A percentile compares a stretch with the other conserved stretches of the same genome.
These are phyloP conservation scores for Cordyceps farinosa DNA, from an alignment of 2,329 filamentous ascomycete genomes.

Conservation along the genomic window DNA sequence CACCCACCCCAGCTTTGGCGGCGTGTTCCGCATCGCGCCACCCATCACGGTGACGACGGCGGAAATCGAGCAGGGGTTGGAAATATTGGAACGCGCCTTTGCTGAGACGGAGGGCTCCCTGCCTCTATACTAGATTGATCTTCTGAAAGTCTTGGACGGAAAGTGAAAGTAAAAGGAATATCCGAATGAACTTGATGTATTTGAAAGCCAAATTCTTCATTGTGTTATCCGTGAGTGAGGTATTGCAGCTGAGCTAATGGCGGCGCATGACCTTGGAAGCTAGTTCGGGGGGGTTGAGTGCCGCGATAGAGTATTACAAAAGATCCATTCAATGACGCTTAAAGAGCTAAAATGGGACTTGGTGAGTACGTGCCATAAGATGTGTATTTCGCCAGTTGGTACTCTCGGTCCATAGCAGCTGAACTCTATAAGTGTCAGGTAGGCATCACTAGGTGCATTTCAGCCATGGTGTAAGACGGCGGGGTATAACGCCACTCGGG, in stretches of 20 bases:
- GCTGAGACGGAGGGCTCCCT: slow-evolving; percentile 30
- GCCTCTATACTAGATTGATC: slow-evolving; percentile 26
- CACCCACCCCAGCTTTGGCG: slow-evolving; percentile 51
- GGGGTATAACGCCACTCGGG: neutral
- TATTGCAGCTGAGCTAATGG: too few relatives aligned
- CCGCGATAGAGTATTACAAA: neutral
- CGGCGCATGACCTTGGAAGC: too few relatives aligned
- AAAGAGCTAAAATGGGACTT: too few relatives aligned
- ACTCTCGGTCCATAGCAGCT: neutral
- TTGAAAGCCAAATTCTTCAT: too few relatives aligned
- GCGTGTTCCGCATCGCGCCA: slow-evolving; percentile 57
- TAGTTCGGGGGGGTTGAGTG: too few relatives aligned
- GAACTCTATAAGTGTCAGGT: neutral
- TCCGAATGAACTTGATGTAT: too few relatives aligned
- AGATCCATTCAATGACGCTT: neutral
- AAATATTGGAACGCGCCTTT: slow-evolving; percentile 56
- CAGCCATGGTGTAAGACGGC: neutral
- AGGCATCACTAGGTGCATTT: neutral
- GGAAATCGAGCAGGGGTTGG: slow-evolving; percentile 48
- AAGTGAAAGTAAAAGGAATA: too few relatives aligned
- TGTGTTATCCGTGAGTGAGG: too few relatives aligned
- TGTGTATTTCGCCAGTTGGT: neutral
- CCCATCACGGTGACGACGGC: slow-evolving; percentile 54
- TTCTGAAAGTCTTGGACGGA: neutral
- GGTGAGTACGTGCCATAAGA: too few relatives aligned